Conservation (phyloP, 1,284 basidiomycete species). For the Papiliotrema laurentii region DNA sequence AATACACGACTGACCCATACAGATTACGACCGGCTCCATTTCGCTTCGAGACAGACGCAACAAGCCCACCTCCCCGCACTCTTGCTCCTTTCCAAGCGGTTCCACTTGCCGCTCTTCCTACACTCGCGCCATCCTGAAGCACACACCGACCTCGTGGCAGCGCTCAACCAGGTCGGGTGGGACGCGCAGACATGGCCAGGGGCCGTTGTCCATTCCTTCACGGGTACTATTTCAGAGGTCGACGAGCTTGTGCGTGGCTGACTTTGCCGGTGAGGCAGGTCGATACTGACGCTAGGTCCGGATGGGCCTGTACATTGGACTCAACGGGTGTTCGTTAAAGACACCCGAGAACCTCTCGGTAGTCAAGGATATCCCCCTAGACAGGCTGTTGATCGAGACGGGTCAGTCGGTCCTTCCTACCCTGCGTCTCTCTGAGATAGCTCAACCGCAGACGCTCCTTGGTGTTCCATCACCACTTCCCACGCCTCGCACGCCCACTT, state of each 20-base stretch:
- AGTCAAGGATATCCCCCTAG: conserved; percentile 59
- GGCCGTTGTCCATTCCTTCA: conserved; percentile 84
- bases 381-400: conserved; percentile 73
- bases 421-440: neutral
- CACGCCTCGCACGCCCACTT: conserved; percentile 66
- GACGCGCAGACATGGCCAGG: conserved; percentile 52
- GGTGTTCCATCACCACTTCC: conserved; percentile 73
- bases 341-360: conserved; percentile 66
- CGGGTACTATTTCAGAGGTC: conserved; percentile 65
- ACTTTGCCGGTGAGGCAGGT: neutral
- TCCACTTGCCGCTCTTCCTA: conserved; percentile 74
- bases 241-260: conserved; percentile 59
- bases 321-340: conserved; percentile 83
- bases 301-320: conserved; percentile 69
- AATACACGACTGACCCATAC: neutral
- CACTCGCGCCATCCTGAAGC: conserved; percentile 73
- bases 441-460: conserved; percentile 63
- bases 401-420: conserved; percentile 50
- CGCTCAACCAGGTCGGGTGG: conserved; percentile 32
- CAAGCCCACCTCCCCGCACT: conserved; percentile 67
- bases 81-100: conserved; percentile 64
- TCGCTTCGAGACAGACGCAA: conserved; percentile 63
- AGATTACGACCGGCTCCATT: conserved; percentile 82
- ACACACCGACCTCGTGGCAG: conserved; percentile 66
- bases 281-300: conserved; percentile 51